A percentile compares a stretch with the other conserved stretches of the same genome.
These are phyloP conservation scores for Lentinula boryana DNA, from an alignment of 768 basidiomycete species.

Conservation along the genomic window DNA sequence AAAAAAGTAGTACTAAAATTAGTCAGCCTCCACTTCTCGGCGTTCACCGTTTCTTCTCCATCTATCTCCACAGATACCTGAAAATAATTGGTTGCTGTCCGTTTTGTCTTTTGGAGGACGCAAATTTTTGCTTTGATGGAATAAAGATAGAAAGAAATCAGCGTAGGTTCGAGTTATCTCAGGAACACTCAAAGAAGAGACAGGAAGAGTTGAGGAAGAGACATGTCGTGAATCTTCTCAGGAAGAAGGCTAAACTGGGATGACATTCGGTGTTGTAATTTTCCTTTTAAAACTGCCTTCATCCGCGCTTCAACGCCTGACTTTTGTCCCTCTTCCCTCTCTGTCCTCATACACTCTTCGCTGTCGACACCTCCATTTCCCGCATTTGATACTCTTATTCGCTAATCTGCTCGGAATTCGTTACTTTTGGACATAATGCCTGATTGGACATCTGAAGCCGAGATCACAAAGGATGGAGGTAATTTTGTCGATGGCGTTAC, in stretches of 20 bases:
- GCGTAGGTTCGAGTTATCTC: neutral
- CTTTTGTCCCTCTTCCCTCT: neutral
- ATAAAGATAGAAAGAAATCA: neutral
- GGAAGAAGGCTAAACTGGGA: neutral
- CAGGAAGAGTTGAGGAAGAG: neutral
- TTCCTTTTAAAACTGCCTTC: neutral
- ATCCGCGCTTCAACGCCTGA: neutral
- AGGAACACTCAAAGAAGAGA: neutral
- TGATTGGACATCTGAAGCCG: neutral
- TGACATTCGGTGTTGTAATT: neutral
- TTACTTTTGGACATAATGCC: neutral
- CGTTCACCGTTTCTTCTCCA: neutral
- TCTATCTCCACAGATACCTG: too few species aligned
- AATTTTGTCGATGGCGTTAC: neutral
- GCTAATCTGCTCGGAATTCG: neutral
- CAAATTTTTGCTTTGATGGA: neutral
- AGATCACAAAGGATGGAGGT: constrained; percentile 5
- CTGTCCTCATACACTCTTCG: neutral
- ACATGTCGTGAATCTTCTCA: constrained; percentile 5
- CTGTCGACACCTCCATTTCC: neutral
- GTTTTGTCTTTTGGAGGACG: neutral
- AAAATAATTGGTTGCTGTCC: neutral
- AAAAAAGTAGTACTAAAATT: neutral
- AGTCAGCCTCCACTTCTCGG: neutral
- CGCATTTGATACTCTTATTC: neutral